Evolutionary conservation across 2,329 filamentous ascomycete genomes (phyloP), one percentile per base, ranked within the genome.

Genomic region (Hortaea sp.): DNA sequence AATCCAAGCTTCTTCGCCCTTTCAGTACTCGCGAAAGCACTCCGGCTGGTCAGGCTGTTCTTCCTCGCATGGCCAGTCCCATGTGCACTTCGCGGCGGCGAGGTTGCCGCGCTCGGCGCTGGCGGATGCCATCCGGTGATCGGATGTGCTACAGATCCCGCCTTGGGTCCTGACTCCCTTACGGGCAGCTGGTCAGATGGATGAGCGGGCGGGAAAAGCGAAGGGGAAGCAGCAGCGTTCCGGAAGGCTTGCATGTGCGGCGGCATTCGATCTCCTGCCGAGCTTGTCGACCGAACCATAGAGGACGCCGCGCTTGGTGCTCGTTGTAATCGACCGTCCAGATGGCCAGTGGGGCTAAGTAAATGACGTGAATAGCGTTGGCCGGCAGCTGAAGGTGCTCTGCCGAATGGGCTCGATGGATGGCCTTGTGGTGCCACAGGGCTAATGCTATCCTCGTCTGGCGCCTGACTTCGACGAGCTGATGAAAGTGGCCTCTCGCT

Each of bases 101-200:
- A 39, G 12, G 52, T 49, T 10, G 45, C 47, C 3, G 49, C 47
- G 12, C 53, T 48, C 9, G 58, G 42, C 1, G 60, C 60, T 3
- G 62, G 62, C 5, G 62, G 62, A 50, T 59, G 58, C 62, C 62
- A 65, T 2, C 53, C 60, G 5, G 57, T 63, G 42, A 65, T 51
- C 1, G 62, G 61, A 44, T 65, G 62, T 2, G 56, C 54, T 1
- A 56, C 56, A 1, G 53, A 56, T 7, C 61, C 57, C 7, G 56
- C 52, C 20, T 50, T 51, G 20, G 47, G 47, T 10, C 9, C 35
- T 20, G 41, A 46, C 29, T 47, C 49, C 11, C 52, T 56, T 7
- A 57, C 45, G 1, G 60, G 61, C 3, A 63, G 55, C 39, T 58
- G 60, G 47, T 61, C 53, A 20, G 50, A 31, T 1, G 54, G 41